phyloP scores from a whole-genome alignment of 768 basidiomycete genomes.

The Pleurotus tuber-regium region DNA sequence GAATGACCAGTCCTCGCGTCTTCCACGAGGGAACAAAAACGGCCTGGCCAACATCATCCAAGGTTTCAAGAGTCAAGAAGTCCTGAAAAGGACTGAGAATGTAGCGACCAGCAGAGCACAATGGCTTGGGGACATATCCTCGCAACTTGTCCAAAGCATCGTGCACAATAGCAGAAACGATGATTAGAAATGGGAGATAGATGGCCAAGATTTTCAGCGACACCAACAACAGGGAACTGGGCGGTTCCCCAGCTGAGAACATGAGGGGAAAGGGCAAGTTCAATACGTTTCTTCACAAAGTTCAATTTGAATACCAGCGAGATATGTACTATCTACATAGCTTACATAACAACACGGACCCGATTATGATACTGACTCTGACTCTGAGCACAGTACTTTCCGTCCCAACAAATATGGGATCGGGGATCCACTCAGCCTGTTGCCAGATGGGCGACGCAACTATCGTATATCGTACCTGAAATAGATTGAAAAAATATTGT shows the following conservation, averaged over 20 bases:
- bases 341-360: too few relatives aligned
- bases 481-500: too few relatives aligned
- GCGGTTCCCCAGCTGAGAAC: too few relatives aligned
- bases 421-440: too few relatives aligned
- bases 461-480: too few relatives aligned
- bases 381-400: too few relatives aligned
- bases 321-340: too few relatives aligned
- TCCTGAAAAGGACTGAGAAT: slow-evolving; percentile 44
- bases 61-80: slow-evolving; percentile 50
- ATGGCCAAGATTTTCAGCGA: slow-evolving; percentile 1
- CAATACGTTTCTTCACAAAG: too few relatives aligned
- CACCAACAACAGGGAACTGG: not conserved
- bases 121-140: slow-evolving; percentile 21
- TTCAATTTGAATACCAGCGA: too few relatives aligned
- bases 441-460: too few relatives aligned
- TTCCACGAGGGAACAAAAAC: slow-evolving; percentile 26
- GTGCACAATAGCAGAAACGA: slow-evolving; percentile 27
- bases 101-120: slow-evolving; percentile 18
- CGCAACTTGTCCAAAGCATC: slow-evolving; percentile 25
- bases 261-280: slow-evolving; percentile 7
- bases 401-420: too few relatives aligned
- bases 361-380: too few relatives aligned
- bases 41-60: slow-evolving; percentile 36
- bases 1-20: slow-evolving; percentile 28
- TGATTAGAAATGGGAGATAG: slow-evolving; percentile 16